These are phyloP conservation scores for Nakazawaea siamensis DNA, from an alignment of 805 yeast genomes.

Conservation along the genomic window DNA sequence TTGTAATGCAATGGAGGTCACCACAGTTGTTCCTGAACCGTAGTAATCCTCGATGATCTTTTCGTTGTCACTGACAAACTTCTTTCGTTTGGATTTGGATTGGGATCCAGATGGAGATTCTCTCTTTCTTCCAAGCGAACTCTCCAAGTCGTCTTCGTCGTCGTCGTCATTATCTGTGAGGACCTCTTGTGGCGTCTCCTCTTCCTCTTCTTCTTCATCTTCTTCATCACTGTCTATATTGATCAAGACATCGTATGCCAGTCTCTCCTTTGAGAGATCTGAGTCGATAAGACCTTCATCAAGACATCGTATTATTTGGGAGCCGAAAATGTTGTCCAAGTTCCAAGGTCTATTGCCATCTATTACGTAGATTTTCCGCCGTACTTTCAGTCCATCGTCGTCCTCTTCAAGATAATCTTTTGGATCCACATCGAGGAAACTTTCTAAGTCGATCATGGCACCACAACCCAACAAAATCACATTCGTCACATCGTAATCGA, in stretches of 20 bases:
- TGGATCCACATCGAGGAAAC: slow-evolving; percentile 57
- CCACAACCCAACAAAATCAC: slow-evolving; percentile 89
- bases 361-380: slow-evolving; percentile 65
- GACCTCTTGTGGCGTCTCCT: slow-evolving; percentile 20
- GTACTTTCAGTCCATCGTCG: slow-evolving; percentile 20
- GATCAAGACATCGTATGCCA: slow-evolving; percentile 52
- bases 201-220: slow-evolving; percentile 28
- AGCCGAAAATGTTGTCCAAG: slow-evolving; percentile 83
- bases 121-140: slow-evolving; percentile 23
- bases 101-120: slow-evolving; percentile 18
- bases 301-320: slow-evolving; percentile 66
- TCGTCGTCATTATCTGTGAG: slow-evolving; percentile 25
- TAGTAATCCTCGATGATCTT: slow-evolving; percentile 66
- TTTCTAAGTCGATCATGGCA: slow-evolving; percentile 78
- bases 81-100: slow-evolving; percentile 30
- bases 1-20: slow-evolving; percentile 70
- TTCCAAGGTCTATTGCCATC: slow-evolving; percentile 98
- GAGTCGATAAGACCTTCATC: slow-evolving; percentile 78
- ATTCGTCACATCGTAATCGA: slow-evolving; percentile 71
- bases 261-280: slow-evolving; percentile 44
- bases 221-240: slow-evolving; percentile 28
- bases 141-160: slow-evolving; percentile 22
- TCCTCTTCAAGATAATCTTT: slow-evolving; percentile 36
- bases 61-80: slow-evolving; percentile 38
- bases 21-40: slow-evolving; percentile 70